Conservation (phyloP, 139 green algal genomes). For the Chlamydomonas sp. region DNA sequence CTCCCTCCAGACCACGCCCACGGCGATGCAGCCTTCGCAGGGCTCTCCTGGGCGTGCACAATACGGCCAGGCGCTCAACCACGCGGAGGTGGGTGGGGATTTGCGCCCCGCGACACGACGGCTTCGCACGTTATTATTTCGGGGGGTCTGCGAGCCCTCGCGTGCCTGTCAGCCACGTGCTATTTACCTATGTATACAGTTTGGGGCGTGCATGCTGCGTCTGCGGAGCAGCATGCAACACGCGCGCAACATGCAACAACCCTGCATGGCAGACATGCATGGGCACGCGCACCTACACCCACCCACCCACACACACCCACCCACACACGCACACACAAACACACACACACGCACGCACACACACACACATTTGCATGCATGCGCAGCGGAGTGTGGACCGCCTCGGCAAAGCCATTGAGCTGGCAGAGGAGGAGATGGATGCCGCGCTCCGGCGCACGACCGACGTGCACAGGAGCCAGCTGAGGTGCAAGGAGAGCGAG, state of each 20-base stretch:
- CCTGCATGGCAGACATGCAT: no score
- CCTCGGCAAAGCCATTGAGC: slow-evolving; percentile 51
- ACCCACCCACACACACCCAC: no score
- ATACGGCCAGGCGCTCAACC: slow-evolving; percentile 3
- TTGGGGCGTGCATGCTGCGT: background rate
- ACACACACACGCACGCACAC: no score
- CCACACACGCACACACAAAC: no score
- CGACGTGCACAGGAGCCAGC: slow-evolving; percentile 36
- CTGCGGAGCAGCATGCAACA: no score
- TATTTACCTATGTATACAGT: background rate
- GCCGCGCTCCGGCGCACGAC: slow-evolving; percentile 37
- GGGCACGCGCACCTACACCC: no score
- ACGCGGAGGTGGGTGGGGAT: background rate
- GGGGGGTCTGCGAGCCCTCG: no score
- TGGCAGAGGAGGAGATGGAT: slow-evolving; percentile 61
- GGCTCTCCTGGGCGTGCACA: no score
- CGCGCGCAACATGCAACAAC: no score
- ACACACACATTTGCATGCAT: no score
- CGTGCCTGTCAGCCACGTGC: background rate
- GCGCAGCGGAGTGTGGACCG: slow-evolving; percentile 50
- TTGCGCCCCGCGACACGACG: background rate
- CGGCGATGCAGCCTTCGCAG: no score
- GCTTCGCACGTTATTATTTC: background rate
- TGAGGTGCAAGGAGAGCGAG: slow-evolving; percentile 41
- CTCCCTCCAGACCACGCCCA: background rate